Conservation (phyloP, 768 basidiomycete genomes). For the Scleroderma citrinum region DNA sequence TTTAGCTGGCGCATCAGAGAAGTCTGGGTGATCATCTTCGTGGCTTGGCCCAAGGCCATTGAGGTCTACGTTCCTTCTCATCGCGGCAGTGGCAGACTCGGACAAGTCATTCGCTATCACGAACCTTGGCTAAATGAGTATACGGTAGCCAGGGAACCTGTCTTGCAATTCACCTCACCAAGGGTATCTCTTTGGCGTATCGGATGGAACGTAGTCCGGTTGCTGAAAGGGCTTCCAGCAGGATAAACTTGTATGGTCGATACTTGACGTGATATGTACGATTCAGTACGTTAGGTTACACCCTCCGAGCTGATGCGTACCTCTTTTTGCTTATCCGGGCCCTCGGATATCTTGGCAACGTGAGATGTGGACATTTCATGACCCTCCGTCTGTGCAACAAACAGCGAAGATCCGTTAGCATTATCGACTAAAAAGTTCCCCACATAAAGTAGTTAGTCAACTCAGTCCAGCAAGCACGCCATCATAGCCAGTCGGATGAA, state of each 20-base stretch:
- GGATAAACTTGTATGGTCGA: conserved; percentile 59
- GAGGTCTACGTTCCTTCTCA: conserved; percentile 77
- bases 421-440: background rate
- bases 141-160: background rate
- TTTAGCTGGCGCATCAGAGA: conserved; percentile 10
- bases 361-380: background rate
- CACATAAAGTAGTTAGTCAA: background rate
- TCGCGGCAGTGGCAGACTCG: conserved; percentile 73
- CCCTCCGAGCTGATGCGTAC: background rate
- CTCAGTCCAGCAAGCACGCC: too few species aligned
- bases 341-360: background rate
- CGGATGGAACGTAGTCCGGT: conserved; percentile 94
- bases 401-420: background rate
- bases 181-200: conserved; percentile 95
- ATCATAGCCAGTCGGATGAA: conserved; percentile 2
- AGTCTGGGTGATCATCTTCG: conserved; percentile 10
- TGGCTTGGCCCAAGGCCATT: conserved; percentile 58
- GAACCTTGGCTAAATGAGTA: conserved; percentile 60
- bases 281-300: background rate
- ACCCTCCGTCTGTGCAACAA: background rate
- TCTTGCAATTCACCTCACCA: conserved; percentile 59
- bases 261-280: conserved; percentile 32
- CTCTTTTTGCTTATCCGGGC: background rate
- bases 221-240: conserved; percentile 92
- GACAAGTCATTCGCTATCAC: conserved; percentile 95